phyloP scores from a whole-genome alignment of 2,329 filamentous ascomycete species.

The Juglanconis oblonga region DNA sequence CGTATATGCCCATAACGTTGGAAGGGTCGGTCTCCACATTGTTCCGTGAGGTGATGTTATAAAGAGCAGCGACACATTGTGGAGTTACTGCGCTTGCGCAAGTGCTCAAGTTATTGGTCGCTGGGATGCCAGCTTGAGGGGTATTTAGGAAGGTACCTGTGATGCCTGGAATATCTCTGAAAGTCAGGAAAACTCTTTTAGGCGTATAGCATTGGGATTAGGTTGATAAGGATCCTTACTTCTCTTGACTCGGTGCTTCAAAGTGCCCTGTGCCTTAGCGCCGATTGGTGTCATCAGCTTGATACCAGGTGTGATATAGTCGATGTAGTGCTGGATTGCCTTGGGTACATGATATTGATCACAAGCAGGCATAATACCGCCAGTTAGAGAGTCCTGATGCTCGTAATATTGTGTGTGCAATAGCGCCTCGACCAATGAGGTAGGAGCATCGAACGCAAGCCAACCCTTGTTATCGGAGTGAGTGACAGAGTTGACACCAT shows the following conservation, averaged over 20 bases:
- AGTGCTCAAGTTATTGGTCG: conserved; percentile 5
- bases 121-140: neutral
- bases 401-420: conserved; percentile 25
- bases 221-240: too few species aligned
- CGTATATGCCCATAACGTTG: conserved; percentile 25
- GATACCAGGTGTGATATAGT: conserved; percentile 20
- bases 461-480: conserved; percentile 23
- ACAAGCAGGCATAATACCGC: conserved; percentile 22
- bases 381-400: conserved; percentile 23
- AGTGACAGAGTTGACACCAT: conserved; percentile 15
- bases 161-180: too few species aligned
- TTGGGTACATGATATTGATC: conserved; percentile 18
- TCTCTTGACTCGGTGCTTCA: neutral
- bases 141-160: too few species aligned
- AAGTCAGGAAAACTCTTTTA: too few species aligned
- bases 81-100: conserved; percentile 7
- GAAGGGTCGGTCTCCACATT: conserved; percentile 13
- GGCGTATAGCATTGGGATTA: too few species aligned
- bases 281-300: conserved; percentile 18
- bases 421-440: conserved; percentile 23
- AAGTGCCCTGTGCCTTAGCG: neutral
- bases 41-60: conserved; percentile 17
- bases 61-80: conserved; percentile 14
- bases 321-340: conserved; percentile 17
- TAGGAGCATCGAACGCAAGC: conserved; percentile 27